phyloP scores from a whole-genome alignment of 164 flowering plant genomes.

The Nelumbo lutea region DNA sequence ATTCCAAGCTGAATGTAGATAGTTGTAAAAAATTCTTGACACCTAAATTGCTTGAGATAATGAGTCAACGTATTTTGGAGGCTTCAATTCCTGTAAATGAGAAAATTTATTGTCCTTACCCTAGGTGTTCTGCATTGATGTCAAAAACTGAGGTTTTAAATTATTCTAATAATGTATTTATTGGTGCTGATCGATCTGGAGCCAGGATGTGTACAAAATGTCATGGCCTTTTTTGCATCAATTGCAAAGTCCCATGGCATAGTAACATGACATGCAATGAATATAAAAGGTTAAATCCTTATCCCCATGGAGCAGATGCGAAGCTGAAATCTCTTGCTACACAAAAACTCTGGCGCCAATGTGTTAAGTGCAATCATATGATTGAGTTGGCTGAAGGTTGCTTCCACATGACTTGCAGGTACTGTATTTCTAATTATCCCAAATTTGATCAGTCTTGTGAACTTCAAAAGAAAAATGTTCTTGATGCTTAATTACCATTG shows the following conservation, averaged over 20 bases:
- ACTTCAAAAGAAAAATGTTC: background rate
- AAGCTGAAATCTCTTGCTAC: constrained; percentile 61
- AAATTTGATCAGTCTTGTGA: background rate
- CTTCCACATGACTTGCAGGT: constrained; percentile 90
- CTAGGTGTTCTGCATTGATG: constrained; percentile 80
- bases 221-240: constrained; percentile 45
- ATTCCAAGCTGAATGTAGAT: constrained; percentile 44
- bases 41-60: constrained; percentile 45
- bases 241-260: constrained; percentile 90
- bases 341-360: constrained; percentile 60
- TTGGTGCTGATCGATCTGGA: constrained; percentile 25
- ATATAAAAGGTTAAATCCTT: constrained; percentile 34
- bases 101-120: constrained; percentile 81
- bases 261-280: constrained; percentile 38
- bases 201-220: constrained; percentile 62
- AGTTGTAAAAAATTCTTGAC: constrained; percentile 55
- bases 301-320: constrained; percentile 41
- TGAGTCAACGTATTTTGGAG: constrained; percentile 55
- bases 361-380: constrained; percentile 74
- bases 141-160: constrained; percentile 44
- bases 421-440: background rate
- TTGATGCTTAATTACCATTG: background rate
- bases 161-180: constrained; percentile 15
- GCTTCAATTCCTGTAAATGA: constrained; percentile 62
- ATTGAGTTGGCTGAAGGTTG: constrained; percentile 78